These are phyloP conservation scores for Cladochytrium replicatum DNA, from an alignment of 192 early-diverging fungal species.

Conservation along the genomic window DNA sequence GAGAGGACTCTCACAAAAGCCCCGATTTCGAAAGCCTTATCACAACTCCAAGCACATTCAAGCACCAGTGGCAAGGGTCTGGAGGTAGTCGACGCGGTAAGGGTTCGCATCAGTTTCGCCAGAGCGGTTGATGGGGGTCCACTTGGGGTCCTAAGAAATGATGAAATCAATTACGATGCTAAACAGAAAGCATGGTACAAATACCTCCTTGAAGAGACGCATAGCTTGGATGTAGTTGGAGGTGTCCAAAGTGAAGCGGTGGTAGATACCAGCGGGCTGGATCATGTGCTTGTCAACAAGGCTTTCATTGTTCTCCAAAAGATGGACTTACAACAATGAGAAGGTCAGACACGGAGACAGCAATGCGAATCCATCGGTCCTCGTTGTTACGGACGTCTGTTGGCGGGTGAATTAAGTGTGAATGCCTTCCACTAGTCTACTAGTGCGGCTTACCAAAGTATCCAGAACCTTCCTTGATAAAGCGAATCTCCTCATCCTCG, in stretches of 20 bases:
- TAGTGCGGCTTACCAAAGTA: conserved; percentile 65
- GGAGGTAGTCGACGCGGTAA: conserved; percentile 12
- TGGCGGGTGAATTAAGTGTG: neutral
- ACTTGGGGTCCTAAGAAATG: conserved; percentile 19
- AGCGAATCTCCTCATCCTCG: conserved; percentile 97
- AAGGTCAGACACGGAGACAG: conserved; percentile 60
- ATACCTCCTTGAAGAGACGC: conserved; percentile 51
- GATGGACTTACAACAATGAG: conserved; percentile 60
- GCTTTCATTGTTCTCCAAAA: neutral
- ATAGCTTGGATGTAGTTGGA: conserved; percentile 80
- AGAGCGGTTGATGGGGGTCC: conserved; percentile 22
- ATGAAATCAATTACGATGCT: too few relatives aligned
- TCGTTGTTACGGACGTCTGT: conserved; percentile 26
- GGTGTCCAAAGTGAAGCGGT: conserved; percentile 87
- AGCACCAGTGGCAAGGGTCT: conserved; percentile 4
- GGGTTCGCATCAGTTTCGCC: conserved; percentile 12
- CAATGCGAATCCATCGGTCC: conserved; percentile 83
- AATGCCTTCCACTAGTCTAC: neutral
- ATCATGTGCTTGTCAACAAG: neutral
- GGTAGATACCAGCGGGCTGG: conserved; percentile 87
- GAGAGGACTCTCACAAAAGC: too few relatives aligned
- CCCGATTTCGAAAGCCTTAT: too few relatives aligned
- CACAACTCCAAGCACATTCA: too few relatives aligned
- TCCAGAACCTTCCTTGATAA: conserved; percentile 79
- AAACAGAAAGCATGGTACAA: too few relatives aligned